Evolutionary conservation across 1,284 basidiomycete species (phyloP).

Genomic region (Sutorius eximius): DNA sequence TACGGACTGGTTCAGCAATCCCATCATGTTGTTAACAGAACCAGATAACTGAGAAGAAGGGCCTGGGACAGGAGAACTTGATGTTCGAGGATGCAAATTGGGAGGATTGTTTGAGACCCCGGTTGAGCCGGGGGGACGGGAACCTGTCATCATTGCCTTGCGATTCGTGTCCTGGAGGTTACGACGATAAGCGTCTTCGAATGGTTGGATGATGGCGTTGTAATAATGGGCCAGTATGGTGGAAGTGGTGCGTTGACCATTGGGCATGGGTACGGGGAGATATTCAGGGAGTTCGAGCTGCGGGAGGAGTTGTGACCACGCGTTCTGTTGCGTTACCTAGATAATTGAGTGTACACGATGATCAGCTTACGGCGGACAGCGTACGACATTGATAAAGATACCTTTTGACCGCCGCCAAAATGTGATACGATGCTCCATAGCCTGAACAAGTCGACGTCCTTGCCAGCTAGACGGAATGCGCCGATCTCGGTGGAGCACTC

Average conservation of each 20-base stretch:
- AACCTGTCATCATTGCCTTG: slow-evolving; percentile 46
- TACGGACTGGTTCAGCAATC: slow-evolving; percentile 31
- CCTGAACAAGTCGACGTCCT: slow-evolving; percentile 75
- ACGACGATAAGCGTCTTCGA: slow-evolving; percentile 67
- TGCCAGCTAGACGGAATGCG: slow-evolving; percentile 67
- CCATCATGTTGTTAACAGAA: slow-evolving; percentile 29
- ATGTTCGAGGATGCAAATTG: slow-evolving; percentile 16
- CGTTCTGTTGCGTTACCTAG: slow-evolving; percentile 41
- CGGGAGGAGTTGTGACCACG: slow-evolving; percentile 52
- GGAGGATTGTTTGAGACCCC: slow-evolving; percentile 18
- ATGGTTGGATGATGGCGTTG: slow-evolving; percentile 57
- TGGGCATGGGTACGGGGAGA: slow-evolving; percentile 44
- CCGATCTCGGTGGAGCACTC: slow-evolving; percentile 61
- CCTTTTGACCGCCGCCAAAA: slow-evolving; percentile 57
- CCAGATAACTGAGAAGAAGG: slow-evolving; percentile 25
- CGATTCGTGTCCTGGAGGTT: slow-evolving; percentile 52
- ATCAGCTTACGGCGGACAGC: slow-evolving; percentile 8
- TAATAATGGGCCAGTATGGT: slow-evolving; percentile 57
- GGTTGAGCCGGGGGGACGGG: slow-evolving; percentile 24
- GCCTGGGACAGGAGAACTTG: slow-evolving; percentile 11
- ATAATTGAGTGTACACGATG: not conserved
- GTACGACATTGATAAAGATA: slow-evolving; percentile 35
- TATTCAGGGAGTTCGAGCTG: slow-evolving; percentile 67
- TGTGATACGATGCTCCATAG: slow-evolving; percentile 61
- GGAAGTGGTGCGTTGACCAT: slow-evolving; percentile 49